These are phyloP conservation scores for Amborella trichopoda DNA, from an alignment of 164 flowering plant species.

Conservation along the genomic window DNA sequence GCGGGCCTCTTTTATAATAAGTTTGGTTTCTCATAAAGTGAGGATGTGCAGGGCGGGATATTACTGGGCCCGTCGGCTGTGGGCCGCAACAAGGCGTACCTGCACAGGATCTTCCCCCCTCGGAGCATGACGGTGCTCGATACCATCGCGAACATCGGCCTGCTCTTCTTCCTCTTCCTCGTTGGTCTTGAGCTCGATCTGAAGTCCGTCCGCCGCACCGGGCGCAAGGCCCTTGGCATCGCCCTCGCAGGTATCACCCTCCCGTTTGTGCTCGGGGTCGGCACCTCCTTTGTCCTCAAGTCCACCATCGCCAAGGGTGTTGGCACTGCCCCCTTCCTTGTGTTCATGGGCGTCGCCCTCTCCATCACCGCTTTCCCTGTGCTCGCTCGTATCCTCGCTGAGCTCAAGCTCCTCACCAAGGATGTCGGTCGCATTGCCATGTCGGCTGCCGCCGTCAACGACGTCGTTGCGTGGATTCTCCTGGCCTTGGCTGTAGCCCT, in stretches of 20 bases:
- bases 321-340: constrained; percentile 11
- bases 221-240: constrained; percentile 16
- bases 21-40: too few species aligned
- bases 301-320: constrained; percentile 13
- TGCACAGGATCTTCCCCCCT: constrained; percentile 14
- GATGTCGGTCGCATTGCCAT: constrained; percentile 24
- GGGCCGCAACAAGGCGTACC: constrained; percentile 15
- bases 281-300: constrained; percentile 15
- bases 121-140: constrained; percentile 19
- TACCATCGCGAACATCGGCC: constrained; percentile 22
- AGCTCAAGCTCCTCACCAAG: constrained; percentile 22
- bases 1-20: too few species aligned
- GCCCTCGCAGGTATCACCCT: constrained; percentile 17
- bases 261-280: constrained; percentile 19
- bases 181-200: constrained; percentile 22
- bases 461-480: constrained; percentile 26
- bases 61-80: constrained; percentile 20
- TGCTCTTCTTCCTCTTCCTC: constrained; percentile 20
- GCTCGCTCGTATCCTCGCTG: constrained; percentile 27
- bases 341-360: constrained; percentile 25
- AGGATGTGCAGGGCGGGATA: constrained; percentile 17
- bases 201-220: constrained; percentile 12
- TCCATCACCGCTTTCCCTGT: constrained; percentile 28
- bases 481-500: constrained; percentile 23
- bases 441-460: constrained; percentile 26